Evolutionary conservation across 2,329 filamentous ascomycete genomes (phyloP).

Genomic region (Trichoderma koningiopsis): DNA sequence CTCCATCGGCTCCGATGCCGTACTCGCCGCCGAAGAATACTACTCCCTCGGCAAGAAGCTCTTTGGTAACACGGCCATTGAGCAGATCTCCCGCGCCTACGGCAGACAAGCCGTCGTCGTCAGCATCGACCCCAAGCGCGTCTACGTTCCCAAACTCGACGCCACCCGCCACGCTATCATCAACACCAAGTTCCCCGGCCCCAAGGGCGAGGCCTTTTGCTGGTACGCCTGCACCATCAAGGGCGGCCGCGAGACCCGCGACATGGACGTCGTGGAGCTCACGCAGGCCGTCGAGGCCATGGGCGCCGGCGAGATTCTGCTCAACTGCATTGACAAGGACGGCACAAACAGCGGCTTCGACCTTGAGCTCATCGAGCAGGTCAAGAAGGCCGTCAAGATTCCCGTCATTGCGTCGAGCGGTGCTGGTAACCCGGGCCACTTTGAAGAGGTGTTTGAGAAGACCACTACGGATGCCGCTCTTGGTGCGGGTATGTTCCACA

Average conservation of each 20-base stretch:
- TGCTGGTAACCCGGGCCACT: constrained; percentile 84
- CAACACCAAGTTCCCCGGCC: constrained; percentile 68
- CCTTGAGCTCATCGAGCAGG: constrained; percentile 83
- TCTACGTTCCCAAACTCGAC: constrained; percentile 75
- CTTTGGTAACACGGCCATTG: constrained; percentile 84
- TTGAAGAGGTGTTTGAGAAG: constrained; percentile 83
- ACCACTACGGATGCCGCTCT: constrained; percentile 90
- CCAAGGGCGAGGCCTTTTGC: constrained; percentile 76
- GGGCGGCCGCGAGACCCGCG: constrained; percentile 89
- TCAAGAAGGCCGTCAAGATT: constrained; percentile 84
- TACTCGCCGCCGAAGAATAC: constrained; percentile 89
- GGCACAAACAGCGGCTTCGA: constrained; percentile 95
- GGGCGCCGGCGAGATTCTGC: constrained; percentile 89
- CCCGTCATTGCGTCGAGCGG: constrained; percentile 95
- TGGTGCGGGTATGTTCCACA: constrained; percentile 96
- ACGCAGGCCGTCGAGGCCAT: constrained; percentile 89
- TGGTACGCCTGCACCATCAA: constrained; percentile 99
- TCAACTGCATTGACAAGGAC: constrained; percentile 98
- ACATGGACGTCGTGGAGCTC: constrained; percentile 89
- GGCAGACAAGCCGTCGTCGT: constrained; percentile 97
- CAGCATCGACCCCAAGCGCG: constrained; percentile 87
- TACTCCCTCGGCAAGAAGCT: constrained; percentile 69
- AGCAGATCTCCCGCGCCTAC: constrained; percentile 91
- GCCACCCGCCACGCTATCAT: constrained; percentile 75
- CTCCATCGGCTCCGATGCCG: constrained; percentile 92